Evolutionary conservation across 2,329 filamentous ascomycete species (phyloP), one percentile per base, ranked within the genome.

Genomic region (Hymenoscyphus salicellus): DNA sequence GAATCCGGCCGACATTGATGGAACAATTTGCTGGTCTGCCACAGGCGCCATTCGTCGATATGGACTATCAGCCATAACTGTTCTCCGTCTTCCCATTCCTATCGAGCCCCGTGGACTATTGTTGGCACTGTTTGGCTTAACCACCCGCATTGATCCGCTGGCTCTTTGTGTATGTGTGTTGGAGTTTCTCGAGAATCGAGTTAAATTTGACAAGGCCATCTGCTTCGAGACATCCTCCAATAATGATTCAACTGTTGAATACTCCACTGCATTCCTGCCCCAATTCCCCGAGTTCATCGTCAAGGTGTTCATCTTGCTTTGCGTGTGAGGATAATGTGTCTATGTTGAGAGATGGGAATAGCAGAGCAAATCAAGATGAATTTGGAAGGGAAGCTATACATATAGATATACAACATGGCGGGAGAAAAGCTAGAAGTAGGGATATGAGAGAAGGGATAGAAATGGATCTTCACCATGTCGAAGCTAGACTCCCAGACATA

Each of bases 121-220:
- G 79, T 81, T 90, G 68, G 87, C 83, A 76, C 88, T 90, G 69
- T 79, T 84, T 16, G 88, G 86, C 76, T 91, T 91, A 63, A 78
- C 78, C 46, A 91, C 80, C 66, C 88, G 82, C 83, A 85, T 87
- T 64, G 79, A 78, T 65, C 77, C 79, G 20, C 46, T 79, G 20
- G 56, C 33, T 58, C 52, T 43, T 46, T 59, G 75, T 77, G 72
- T 80, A 82, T 75, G 17, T 68, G 82, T 79, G 68, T 79, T 82
- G 8, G 82, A 82, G 28, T 79, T 76, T 66, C 81, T 79, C 26
- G 84, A 84, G 66, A 79, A 77, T 32, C 83, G 79, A 46, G 79
- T 75, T 32, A 79, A 75, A 63, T 82, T 81, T 41, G 81, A 79
- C 46, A 79, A 73, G 61, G 79, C 76, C 72, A 83, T 80, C 66